Evolutionary conservation across 2,329 filamentous ascomycete species (phyloP).

Genomic region (Verticillium nonalfalfae): DNA sequence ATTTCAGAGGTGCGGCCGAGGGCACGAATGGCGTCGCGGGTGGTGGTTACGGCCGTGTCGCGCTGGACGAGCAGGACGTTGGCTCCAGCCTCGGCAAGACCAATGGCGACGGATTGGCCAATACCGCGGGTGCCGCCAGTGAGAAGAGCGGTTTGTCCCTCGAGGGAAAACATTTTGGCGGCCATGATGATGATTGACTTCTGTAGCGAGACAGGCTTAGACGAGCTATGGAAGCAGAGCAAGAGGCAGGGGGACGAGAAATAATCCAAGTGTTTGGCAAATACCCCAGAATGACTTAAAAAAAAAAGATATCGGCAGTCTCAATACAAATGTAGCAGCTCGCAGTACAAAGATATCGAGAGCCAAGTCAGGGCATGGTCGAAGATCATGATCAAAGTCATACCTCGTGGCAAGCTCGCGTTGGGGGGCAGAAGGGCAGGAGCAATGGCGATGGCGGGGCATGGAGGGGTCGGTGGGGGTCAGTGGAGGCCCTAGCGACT

Average conservation of each 20-base stretch:
- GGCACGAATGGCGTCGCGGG: constrained; percentile 54
- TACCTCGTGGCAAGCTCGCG: not conserved
- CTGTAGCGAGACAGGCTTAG: no score
- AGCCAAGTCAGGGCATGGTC: not conserved
- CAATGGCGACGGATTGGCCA: constrained; percentile 49
- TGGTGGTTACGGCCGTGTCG: constrained; percentile 36
- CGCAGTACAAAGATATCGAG: not conserved
- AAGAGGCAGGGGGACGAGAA: not conserved
- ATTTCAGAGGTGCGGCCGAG: constrained; percentile 62
- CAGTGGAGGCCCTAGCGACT: not conserved
- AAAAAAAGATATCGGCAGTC: not conserved
- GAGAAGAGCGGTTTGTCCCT: constrained; percentile 50
- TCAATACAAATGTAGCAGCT: not conserved
- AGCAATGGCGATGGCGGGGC: not conserved
- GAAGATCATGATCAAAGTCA: not conserved
- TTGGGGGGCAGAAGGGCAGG: not conserved
- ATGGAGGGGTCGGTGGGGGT: not conserved
- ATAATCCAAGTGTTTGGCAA: not conserved
- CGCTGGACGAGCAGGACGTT: constrained; percentile 50
- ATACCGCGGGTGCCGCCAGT: constrained; percentile 54
- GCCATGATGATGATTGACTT: constrained; percentile 19
- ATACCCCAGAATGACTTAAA: not conserved
- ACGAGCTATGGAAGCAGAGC: no score
- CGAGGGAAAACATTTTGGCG: constrained; percentile 42
- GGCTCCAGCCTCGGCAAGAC: constrained; percentile 52